A percentile compares a stretch with the other conserved stretches of the same genome.
Conservation (phyloP, 305 asterid genomes). For the Fraxinus greggii region DNA sequence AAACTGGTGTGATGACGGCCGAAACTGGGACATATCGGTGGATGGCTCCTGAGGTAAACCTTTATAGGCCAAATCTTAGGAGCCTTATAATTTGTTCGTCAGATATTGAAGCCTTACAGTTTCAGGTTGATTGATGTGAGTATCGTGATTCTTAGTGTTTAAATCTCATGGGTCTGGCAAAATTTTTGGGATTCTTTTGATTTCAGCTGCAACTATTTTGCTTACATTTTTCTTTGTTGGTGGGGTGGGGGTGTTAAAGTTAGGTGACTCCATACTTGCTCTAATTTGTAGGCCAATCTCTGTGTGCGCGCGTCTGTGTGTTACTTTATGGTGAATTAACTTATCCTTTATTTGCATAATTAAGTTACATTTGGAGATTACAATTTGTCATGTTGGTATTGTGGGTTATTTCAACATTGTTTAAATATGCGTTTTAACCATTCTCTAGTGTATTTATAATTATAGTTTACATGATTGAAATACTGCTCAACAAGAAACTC, state of each 20-base stretch:
- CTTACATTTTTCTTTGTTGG: background rate
- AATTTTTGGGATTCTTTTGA: background rate
- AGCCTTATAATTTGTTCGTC: background rate
- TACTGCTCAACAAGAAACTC: background rate
- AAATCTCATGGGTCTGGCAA: slow-evolving; percentile 1
- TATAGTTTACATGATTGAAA: background rate
- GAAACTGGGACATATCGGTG: slow-evolving; percentile 95
- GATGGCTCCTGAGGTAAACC: slow-evolving; percentile 97
- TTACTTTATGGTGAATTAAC: slow-evolving; percentile 6
- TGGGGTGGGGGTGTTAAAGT: background rate
- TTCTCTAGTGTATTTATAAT: background rate
- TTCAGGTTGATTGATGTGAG: slow-evolving; percentile 3
- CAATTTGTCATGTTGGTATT: background rate
- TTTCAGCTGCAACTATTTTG: background rate
- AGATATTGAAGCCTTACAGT: background rate
- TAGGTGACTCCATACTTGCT: background rate
- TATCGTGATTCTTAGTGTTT: background rate
- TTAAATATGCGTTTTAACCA: background rate
- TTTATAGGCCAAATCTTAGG: background rate
- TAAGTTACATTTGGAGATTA: background rate
- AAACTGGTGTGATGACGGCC: slow-evolving; percentile 94
- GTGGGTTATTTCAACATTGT: background rate
- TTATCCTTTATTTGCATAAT: background rate
- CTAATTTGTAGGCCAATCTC: background rate
- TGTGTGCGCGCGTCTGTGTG: background rate